Evolutionary conservation across 345 rosid genomes (phyloP).

Genomic region (Hypericum perforatum): DNA sequence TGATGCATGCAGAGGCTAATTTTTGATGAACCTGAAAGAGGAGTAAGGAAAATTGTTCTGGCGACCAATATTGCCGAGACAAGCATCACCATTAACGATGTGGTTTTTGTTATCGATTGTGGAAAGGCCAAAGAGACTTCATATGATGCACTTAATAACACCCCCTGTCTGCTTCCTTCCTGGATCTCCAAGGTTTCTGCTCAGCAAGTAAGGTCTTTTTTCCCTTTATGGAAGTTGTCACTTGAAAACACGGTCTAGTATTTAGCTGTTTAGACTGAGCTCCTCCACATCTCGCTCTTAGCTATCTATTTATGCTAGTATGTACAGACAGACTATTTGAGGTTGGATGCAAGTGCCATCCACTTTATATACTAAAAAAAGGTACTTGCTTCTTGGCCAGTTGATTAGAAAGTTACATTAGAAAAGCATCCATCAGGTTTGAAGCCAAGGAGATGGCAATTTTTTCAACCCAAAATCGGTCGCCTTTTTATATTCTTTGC

Average conservation of each 20-base stretch:
- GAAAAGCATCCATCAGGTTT: too few relatives aligned
- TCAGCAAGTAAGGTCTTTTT: slow-evolving; percentile 58
- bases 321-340: neutral
- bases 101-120: slow-evolving; percentile 82
- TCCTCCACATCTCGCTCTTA: neutral
- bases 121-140: slow-evolving; percentile 96
- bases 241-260: neutral
- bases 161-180: slow-evolving; percentile 89
- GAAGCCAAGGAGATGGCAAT: too few relatives aligned
- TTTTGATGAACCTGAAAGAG: slow-evolving; percentile 72
- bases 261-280: slow-evolving; percentile 2
- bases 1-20: slow-evolving; percentile 59
- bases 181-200: slow-evolving; percentile 96
- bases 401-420: too few relatives aligned
- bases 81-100: slow-evolving; percentile 86
- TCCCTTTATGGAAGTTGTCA: slow-evolving; percentile 2
- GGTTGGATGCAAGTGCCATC: neutral
- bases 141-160: slow-evolving; percentile 86
- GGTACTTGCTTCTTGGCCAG: too few relatives aligned
- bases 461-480: too few relatives aligned
- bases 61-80: slow-evolving; percentile 97
- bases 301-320: neutral
- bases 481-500: too few relatives aligned
- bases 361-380: too few relatives aligned
- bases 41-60: slow-evolving; percentile 78